Conservation (phyloP, 179 eudicot genomes). For the Carnegiea gigantea region DNA sequence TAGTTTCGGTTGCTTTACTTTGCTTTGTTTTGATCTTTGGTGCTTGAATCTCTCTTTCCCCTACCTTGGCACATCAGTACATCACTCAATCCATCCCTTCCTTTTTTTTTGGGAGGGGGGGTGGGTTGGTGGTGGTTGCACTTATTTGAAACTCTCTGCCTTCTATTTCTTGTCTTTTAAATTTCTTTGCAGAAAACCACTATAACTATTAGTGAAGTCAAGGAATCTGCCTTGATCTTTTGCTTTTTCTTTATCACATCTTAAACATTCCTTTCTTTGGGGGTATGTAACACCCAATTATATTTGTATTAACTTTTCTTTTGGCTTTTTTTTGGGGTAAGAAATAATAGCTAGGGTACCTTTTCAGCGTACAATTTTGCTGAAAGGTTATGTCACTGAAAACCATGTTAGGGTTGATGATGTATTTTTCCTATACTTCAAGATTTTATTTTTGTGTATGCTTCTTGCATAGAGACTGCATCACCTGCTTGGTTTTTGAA, state of each 20-base stretch:
- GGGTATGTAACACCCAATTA: not conserved
- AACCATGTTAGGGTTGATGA: not conserved
- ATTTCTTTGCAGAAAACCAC: too few species aligned
- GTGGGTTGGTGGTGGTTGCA: not conserved
- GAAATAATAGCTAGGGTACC: not conserved
- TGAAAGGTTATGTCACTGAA: not conserved
- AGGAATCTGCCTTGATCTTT: too few species aligned
- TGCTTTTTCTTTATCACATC: not conserved
- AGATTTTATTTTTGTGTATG: not conserved
- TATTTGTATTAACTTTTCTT: not conserved
- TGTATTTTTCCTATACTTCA: not conserved
- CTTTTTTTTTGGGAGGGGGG: not conserved
- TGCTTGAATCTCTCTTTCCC: too few species aligned
- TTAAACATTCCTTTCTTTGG: not conserved
- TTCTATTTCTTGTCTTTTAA: too few species aligned
- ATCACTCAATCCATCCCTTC: not conserved
- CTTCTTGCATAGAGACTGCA: not conserved
- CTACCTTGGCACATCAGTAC: too few species aligned
- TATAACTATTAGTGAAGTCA: too few species aligned
- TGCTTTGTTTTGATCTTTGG: too few species aligned
- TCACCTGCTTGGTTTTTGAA: slow-evolving; percentile 9
- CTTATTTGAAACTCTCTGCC: not conserved
- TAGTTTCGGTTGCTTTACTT: too few species aligned
- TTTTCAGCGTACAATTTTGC: not conserved
- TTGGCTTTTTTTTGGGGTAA: not conserved